A percentile compares a stretch with the other conserved stretches of the same genome.
phyloP scores from a whole-genome alignment of 805 yeast genomes.

The Cyberlindnera misumaiensis region DNA sequence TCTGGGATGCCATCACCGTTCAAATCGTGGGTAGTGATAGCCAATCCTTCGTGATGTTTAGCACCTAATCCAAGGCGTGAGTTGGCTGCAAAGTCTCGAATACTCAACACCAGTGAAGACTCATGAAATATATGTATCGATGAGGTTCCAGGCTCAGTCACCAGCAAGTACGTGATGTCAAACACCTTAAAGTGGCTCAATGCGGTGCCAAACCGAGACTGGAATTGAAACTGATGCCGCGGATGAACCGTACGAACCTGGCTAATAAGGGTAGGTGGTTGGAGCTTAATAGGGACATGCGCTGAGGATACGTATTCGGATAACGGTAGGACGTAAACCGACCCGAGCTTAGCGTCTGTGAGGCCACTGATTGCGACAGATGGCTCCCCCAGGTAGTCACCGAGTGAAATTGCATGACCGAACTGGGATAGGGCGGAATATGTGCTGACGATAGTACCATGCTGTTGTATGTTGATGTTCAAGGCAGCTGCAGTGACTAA shows the following conservation, averaged over 20 bases:
- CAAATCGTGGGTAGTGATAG: conserved; percentile 26
- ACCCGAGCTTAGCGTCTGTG: conserved; percentile 35
- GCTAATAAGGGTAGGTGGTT: neutral
- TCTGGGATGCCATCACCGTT: conserved; percentile 35
- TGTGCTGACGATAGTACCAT: conserved; percentile 17
- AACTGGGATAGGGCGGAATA: conserved; percentile 29
- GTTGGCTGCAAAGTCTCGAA: conserved; percentile 22
- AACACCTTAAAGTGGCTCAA: conserved; percentile 25
- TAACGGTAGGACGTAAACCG: conserved; percentile 39
- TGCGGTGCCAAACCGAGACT: conserved; percentile 37
- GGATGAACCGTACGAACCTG: neutral
- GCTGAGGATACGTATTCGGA: conserved; percentile 17
- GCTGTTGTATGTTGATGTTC: neutral
- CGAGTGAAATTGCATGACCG: conserved; percentile 39
- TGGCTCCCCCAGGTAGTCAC: conserved; percentile 32
- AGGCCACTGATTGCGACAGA: conserved; percentile 48
- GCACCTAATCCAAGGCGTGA: conserved; percentile 34
- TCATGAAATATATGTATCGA: conserved; percentile 31
- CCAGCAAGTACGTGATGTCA: conserved; percentile 32
- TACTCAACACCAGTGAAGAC: conserved; percentile 20
- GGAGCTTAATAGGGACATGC: neutral
- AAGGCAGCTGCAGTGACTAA: neutral
- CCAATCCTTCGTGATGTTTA: conserved; percentile 35
- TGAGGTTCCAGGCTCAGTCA: conserved; percentile 49
- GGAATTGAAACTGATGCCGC: conserved; percentile 14